Conservation (phyloP, 345 rosid genomes). For the Brassica incana region DNA sequence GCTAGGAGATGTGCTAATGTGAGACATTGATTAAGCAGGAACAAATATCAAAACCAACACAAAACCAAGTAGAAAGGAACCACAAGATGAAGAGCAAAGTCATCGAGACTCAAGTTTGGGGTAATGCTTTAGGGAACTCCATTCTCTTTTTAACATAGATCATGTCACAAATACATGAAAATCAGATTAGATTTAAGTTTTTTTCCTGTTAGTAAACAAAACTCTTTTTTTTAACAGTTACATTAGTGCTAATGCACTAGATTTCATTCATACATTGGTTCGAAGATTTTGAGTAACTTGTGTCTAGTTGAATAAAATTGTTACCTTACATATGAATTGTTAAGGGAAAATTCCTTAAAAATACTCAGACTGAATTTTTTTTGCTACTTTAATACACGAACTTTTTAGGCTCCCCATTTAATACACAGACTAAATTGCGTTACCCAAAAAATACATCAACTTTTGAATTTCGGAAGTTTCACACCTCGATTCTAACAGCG, state of each 20-base stretch:
- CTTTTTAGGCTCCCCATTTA: too few relatives aligned
- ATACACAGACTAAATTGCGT: too few relatives aligned
- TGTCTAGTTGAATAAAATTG: not conserved
- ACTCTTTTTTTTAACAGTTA: too few relatives aligned
- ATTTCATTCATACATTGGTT: not conserved
- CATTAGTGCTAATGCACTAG: too few relatives aligned
- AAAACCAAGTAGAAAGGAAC: slow-evolving; percentile 10
- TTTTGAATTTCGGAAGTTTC: too few relatives aligned
- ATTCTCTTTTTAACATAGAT: not conserved
- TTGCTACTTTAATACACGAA: too few relatives aligned
- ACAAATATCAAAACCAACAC: slow-evolving; percentile 10
- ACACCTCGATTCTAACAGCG: too few relatives aligned
- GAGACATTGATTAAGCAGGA: slow-evolving; percentile 12
- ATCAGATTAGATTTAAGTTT: slow-evolving; percentile 1
- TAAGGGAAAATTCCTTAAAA: too few relatives aligned
- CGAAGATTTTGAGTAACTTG: not conserved
- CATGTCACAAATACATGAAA: not conserved
- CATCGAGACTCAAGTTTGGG: slow-evolving; percentile 24
- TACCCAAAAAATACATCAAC: too few relatives aligned
- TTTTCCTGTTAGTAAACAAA: too few relatives aligned
- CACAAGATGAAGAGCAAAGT: slow-evolving; percentile 18
- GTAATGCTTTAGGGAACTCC: slow-evolving; percentile 12
- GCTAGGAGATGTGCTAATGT: not conserved
- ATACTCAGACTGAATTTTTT: too few relatives aligned
- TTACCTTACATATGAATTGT: slow-evolving; percentile 8